Base-by-base conservation (phyloP, 208 protist species). In the Strigomonas culicis region DNA sequence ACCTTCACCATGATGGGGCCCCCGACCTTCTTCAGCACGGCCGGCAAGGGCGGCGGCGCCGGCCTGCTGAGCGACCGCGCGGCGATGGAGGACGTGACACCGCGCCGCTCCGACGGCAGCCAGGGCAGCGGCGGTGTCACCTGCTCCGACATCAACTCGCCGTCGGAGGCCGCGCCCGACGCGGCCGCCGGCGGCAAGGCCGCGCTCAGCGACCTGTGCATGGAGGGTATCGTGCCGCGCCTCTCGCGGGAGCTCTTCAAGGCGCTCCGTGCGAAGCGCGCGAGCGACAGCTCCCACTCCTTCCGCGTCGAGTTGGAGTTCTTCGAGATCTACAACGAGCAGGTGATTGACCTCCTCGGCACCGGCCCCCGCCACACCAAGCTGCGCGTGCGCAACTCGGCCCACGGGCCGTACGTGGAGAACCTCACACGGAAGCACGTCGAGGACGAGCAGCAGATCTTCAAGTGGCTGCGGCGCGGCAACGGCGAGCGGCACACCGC, bases 1-100 rank as follows among this genome's bases (percentile, higher is more conserved):
- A 97, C 95, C 19, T 96, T 95, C 78, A 97, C 95, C 22, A 98
- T 97, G 81, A 73, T 94, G 24, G 93, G 94, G 41, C 86, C 88
- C 66, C 68, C 74, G 11, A 80, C 86, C 39, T 68, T 41, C 19
- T 36, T 28, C 22, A 22, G 66, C 17, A 71, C 74, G 46, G 56
- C 63, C 39, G 70, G 47, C 50, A 74, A 39, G 39, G 74, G 53
- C 30, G 63, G 58, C 36, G 68, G 57, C 60, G 62, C 62, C 28
- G 55, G 68, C 46, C 47, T 43, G 34, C 64, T 57, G 4, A 28
- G 49, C 32, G 50, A 41, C 2, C 30, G 41, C 21, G 30, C 22
- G 6, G 8, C 41, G 24, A 25, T 21, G 21, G 21, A 61, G 2
- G 31, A 59, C 11, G 22, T 24, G 7, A 24, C 36, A 19, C 17